These are phyloP conservation scores for Chionographis japonica DNA, from an alignment of 106 monocot genomes.

Conservation along the genomic window DNA sequence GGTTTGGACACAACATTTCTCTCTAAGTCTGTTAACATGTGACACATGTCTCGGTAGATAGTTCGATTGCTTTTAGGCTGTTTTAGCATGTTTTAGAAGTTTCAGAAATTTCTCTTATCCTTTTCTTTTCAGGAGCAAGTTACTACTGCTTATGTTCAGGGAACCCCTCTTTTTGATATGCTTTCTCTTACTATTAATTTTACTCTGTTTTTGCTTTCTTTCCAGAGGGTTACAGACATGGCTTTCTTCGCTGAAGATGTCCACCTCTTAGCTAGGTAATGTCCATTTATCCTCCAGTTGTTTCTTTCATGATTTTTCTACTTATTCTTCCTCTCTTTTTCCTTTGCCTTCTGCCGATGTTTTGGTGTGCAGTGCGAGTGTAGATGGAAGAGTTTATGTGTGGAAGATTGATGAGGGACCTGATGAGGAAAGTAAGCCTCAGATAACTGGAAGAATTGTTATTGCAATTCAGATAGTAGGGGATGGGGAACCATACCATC, in stretches of 20 bases:
- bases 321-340: constrained; percentile 4
- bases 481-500: constrained; percentile 68
- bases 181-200: neutral
- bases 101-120: too few species aligned
- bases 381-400: constrained; percentile 83
- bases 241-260: constrained; percentile 99
- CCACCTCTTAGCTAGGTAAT: constrained; percentile 81
- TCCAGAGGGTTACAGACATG: constrained; percentile 93
- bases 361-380: constrained; percentile 72
- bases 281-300: constrained; percentile 6
- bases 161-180: too few species aligned
- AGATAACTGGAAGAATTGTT: constrained; percentile 76
- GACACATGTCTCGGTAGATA: too few species aligned
- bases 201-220: constrained; percentile 4
- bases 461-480: constrained; percentile 76
- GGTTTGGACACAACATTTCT: too few species aligned
- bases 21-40: too few species aligned
- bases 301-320: neutral
- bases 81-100: too few species aligned
- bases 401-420: constrained; percentile 97
- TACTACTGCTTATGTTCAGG: too few species aligned
- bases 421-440: constrained; percentile 74
- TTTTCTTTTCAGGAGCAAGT: too few species aligned
- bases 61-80: too few species aligned
- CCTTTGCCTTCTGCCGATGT: constrained; percentile 3